Conservation (phyloP, 140 eudicot species). For the Oenanthe javanica region DNA sequence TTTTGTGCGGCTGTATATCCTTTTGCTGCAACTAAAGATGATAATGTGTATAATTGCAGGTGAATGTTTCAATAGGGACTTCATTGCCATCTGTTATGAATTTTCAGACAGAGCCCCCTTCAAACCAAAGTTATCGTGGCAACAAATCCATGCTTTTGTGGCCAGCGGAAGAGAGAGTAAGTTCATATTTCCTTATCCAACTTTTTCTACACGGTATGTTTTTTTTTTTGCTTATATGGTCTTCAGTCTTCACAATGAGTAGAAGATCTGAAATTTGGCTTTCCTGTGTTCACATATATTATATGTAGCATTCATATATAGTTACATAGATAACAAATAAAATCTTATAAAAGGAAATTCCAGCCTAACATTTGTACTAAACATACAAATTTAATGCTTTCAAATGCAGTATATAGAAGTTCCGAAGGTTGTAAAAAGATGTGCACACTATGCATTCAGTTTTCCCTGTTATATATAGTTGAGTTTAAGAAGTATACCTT, state of each 20-base stretch:
- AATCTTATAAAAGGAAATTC: background rate
- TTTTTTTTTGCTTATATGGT: background rate
- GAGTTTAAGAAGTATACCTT: background rate
- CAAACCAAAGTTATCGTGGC: slow-evolving; percentile 64
- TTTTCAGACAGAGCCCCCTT: slow-evolving; percentile 83
- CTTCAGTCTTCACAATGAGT: background rate
- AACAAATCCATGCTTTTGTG: slow-evolving; percentile 29
- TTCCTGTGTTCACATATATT: background rate
- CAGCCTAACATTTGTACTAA: background rate
- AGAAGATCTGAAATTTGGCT: background rate
- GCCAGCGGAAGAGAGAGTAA: slow-evolving; percentile 68
- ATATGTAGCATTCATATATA: no score
- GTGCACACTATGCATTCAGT: background rate
- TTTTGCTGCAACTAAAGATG: background rate
- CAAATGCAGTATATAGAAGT: background rate
- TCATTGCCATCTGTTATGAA: slow-evolving; percentile 39
- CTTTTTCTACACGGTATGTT: background rate
- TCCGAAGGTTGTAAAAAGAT: background rate
- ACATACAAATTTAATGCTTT: background rate
- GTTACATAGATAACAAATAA: background rate
- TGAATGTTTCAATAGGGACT: slow-evolving; percentile 47
- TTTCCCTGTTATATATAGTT: background rate
- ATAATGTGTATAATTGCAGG: slow-evolving; percentile 25
- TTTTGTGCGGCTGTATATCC: background rate
- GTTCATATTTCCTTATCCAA: slow-evolving; percentile 1